Base-by-base conservation (phyloP, 495 filamentous ascomycete genomes). In the Cudoniella acicularis region DNA sequence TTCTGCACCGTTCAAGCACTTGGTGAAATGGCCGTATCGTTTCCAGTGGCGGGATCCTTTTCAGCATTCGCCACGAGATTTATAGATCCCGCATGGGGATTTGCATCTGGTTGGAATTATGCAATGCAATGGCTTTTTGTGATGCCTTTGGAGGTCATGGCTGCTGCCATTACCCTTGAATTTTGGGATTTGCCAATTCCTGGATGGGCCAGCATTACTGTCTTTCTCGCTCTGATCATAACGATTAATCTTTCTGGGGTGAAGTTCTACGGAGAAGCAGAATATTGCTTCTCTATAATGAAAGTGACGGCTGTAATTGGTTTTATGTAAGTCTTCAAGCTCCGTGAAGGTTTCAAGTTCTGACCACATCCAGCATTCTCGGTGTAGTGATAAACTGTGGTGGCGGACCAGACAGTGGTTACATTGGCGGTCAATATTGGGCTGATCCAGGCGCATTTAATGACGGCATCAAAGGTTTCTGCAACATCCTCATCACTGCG, bases 101-200 rank as follows among this genome's bases (percentile, higher is more conserved):
- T 97, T 64, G 92, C 93, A 42, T 92, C 92, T 87, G 93, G 94
- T 21, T 97, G 93, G 93, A 97, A 98, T 77, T 89, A 70, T 73
- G 84, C 81, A 25, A 47, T 58, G 51, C 76, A 77, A 6, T 96
- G 92, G 92, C 80, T 96, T 0, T 78, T 93, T 43, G 86, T 91
- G 0, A 72, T 98, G 20, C 94, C 94, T 0, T 75, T 96, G 27
- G 94, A 98, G 72, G 88, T 97, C 50, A 89, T 96, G 60, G 87
- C 94, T 2, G 93, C 92, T 3, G 86, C 91, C 20, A 86, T 96
- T 25, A 96, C 91, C 6, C 85, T 96, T 43, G 78, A 87, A 43
- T 97, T 89, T 69, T 98, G 93, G 93, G 70, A 77, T 25, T 65
- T 73, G 41, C 70, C 52, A 43, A 69, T 87, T 21, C 86, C 81